phyloP scores from a whole-genome alignment of 805 yeast genomes.

The Wickerhamiella kazuoi region DNA sequence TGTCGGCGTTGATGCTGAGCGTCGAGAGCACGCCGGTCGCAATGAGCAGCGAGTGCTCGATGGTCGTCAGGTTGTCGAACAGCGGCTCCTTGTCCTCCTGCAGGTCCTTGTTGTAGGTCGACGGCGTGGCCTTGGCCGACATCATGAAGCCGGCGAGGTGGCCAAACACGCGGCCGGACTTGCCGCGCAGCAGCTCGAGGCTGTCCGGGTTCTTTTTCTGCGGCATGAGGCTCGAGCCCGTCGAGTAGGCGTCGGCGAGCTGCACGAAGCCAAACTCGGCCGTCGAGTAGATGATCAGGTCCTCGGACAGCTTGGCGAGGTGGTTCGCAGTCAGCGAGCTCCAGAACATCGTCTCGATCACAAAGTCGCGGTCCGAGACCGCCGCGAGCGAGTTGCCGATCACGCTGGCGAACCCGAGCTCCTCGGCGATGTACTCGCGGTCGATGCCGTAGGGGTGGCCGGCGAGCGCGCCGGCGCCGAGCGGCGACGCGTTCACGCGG shows the following conservation, averaged over 20 bases:
- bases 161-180: conserved; percentile 94
- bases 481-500: conserved; percentile 75
- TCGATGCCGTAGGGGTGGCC: conserved; percentile 99
- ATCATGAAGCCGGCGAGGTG: conserved; percentile 87
- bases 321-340: conserved; percentile 88
- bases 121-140: conserved; percentile 93
- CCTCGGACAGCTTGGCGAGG: conserved; percentile 85
- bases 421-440: conserved; percentile 69
- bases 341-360: conserved; percentile 93
- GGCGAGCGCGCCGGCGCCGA: conserved; percentile 96
- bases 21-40: conserved; percentile 96
- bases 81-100: conserved; percentile 99
- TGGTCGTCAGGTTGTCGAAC: conserved; percentile 76
- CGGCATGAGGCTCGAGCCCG: conserved; percentile 97
- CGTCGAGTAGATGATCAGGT: conserved; percentile 84
- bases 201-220: conserved; percentile 98
- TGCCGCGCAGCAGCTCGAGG: conserved; percentile 85
- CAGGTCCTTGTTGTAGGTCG: conserved; percentile 94
- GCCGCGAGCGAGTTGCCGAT: conserved; percentile 96
- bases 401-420: conserved; percentile 63
- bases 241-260: conserved; percentile 93
- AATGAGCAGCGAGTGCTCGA: conserved; percentile 81
- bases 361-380: conserved; percentile 94
- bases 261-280: conserved; percentile 93
- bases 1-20: conserved; percentile 47